phyloP scores from a whole-genome alignment of 2,329 filamentous ascomycete species.

The Westerdykella sp. region DNA sequence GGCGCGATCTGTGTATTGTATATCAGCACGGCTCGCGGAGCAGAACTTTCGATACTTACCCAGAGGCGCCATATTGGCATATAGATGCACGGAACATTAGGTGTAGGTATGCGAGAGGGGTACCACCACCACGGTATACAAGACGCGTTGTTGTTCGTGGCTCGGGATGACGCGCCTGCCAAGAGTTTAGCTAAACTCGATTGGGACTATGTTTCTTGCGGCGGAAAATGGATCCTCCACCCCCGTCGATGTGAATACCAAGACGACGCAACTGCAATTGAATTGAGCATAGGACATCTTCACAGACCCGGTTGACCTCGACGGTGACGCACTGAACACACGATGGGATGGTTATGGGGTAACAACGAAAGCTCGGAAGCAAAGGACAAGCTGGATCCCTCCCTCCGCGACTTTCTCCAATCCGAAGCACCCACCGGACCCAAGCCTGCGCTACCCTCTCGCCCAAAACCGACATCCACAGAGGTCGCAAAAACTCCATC shows the following conservation, averaged over 20 bases:
- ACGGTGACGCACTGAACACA: background rate
- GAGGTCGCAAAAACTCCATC: slow-evolving; percentile 40
- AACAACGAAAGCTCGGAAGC: slow-evolving; percentile 37
- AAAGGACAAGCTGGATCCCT: slow-evolving; percentile 71
- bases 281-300: background rate
- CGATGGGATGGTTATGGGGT: slow-evolving; percentile 61
- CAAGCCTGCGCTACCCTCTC: slow-evolving; percentile 23
- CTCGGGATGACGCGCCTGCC: too few relatives aligned
- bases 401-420: slow-evolving; percentile 76
- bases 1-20: slow-evolving; percentile 40
- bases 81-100: too few relatives aligned
- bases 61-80: slow-evolving; percentile 25
- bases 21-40: slow-evolving; percentile 3
- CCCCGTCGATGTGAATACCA: background rate
- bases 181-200: too few relatives aligned
- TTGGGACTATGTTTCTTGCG: too few relatives aligned
- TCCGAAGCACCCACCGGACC: slow-evolving; percentile 74
- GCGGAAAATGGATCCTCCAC: slow-evolving; percentile 8
- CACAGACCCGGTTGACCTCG: too few relatives aligned
- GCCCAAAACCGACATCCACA: slow-evolving; percentile 22
- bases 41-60: slow-evolving; percentile 13
- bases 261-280: background rate
- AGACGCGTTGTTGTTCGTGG: too few relatives aligned
- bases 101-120: too few relatives aligned
- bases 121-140: too few relatives aligned